Conservation (phyloP, 179 eudicot species). For the Camellia oleifera region DNA sequence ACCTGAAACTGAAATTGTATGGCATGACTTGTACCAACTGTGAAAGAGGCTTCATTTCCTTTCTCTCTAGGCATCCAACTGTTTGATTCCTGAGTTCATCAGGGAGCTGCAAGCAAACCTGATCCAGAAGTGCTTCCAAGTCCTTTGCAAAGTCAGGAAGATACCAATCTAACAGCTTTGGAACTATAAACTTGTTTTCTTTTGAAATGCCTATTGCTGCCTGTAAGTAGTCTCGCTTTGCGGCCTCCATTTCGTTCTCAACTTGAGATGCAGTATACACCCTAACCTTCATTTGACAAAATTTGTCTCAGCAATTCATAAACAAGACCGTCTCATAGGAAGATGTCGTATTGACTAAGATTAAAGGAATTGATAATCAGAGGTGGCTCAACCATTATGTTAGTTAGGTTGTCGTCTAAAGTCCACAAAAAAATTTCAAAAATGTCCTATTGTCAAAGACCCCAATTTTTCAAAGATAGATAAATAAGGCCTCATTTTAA, state of each 20-base stretch:
- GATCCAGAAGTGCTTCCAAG: conserved; percentile 61
- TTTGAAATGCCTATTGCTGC: conserved; percentile 66
- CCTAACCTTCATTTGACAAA: conserved; percentile 50
- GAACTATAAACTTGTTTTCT: conserved; percentile 45
- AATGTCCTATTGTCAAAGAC: no score
- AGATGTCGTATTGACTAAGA: neutral
- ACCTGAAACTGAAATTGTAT: conserved; percentile 80
- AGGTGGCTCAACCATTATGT: neutral
- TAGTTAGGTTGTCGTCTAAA: no score
- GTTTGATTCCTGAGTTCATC: conserved; percentile 51
- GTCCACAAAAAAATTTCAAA: no score
- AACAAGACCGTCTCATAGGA: neutral
- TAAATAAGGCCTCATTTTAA: no score
- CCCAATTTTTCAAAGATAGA: no score
- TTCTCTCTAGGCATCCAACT: conserved; percentile 43
- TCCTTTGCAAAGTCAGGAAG: conserved; percentile 81
- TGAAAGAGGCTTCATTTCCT: conserved; percentile 37
- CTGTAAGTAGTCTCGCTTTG: conserved; percentile 77
- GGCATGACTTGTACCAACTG: conserved; percentile 54
- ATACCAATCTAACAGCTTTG: conserved; percentile 81
- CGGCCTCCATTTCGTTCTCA: conserved; percentile 70
- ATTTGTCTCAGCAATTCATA: conserved; percentile 2
- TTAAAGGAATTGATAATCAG: neutral
- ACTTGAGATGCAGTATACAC: conserved; percentile 75
- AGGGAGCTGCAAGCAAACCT: conserved; percentile 85